Evolutionary conservation across 805 yeast species (phyloP).

Genomic region (Myxozyma mucilagina): DNA sequence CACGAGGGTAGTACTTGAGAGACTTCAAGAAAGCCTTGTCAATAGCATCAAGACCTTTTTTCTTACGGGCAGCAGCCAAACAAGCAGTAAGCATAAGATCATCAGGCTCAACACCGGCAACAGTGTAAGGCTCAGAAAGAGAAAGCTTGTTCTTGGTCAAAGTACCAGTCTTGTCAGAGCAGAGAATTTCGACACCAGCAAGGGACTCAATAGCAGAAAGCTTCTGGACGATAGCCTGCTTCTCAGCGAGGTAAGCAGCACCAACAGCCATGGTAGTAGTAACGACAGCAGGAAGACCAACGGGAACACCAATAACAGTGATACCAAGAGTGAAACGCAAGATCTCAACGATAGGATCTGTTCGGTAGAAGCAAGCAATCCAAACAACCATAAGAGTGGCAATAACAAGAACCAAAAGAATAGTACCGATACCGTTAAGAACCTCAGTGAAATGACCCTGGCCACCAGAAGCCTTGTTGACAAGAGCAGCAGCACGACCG

Average conservation of each 20-base stretch:
- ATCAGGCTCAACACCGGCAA: conserved; percentile 93
- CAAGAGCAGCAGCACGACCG: conserved; percentile 97
- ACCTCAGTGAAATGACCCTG: conserved; percentile 97
- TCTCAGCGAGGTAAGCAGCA: conserved; percentile 97
- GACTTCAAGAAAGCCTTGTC: conserved; percentile 96
- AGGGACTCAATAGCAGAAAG: conserved; percentile 94
- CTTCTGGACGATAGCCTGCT: conserved; percentile 95
- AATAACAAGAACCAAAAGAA: conserved; percentile 83
- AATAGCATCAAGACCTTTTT: conserved; percentile 96
- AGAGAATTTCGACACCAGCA: conserved; percentile 96
- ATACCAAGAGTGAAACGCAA: conserved; percentile 91
- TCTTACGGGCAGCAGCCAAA: conserved; percentile 96
- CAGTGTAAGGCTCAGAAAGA: conserved; percentile 95
- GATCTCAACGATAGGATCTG: conserved; percentile 80
- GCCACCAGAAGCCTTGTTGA: conserved; percentile 90
- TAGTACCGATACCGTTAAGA: conserved; percentile 95
- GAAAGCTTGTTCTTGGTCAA: conserved; percentile 96
- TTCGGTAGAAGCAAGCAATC: conserved; percentile 93
- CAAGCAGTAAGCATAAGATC: conserved; percentile 97
- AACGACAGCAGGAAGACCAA: conserved; percentile 97
- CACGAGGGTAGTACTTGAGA: conserved; percentile 83
- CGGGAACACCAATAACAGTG: conserved; percentile 97
- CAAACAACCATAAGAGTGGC: conserved; percentile 84
- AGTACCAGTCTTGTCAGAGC: conserved; percentile 98
- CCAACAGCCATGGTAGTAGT: conserved; percentile 99